A percentile compares a stretch with the other conserved stretches of the same genome.
These are phyloP conservation scores for Grigorovia humatica DNA, from an alignment of 805 yeast genomes.

Conservation along the genomic window DNA sequence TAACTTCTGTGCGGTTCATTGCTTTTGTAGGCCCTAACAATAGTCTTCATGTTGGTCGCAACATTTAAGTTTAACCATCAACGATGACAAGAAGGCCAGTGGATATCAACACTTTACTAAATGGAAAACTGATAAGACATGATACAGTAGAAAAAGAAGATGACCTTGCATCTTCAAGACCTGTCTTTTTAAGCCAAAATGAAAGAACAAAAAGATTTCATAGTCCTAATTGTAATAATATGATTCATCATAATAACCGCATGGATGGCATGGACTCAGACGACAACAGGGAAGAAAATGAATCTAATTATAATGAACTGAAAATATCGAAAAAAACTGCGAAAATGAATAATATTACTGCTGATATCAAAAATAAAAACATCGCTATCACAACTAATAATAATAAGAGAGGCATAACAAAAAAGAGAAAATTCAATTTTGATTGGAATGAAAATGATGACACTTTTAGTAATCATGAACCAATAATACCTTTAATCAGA, in stretches of 20 bases:
- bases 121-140: background rate
- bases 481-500: conserved; percentile 24
- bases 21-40: too few relatives aligned
- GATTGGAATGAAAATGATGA: conserved; percentile 66
- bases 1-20: too few relatives aligned
- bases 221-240: background rate
- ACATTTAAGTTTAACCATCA: background rate
- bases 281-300: background rate
- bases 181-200: background rate
- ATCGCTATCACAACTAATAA: background rate
- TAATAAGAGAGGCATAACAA: background rate
- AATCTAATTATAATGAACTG: background rate
- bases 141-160: too few relatives aligned
- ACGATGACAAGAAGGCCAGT: background rate
- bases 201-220: background rate
- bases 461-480: conserved; percentile 39
- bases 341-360: background rate
- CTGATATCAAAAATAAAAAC: background rate
- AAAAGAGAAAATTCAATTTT: conserved; percentile 41
- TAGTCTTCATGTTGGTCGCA: background rate
- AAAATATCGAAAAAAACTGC: too few relatives aligned
- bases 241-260: background rate
- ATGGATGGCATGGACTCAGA: too few relatives aligned
- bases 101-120: background rate
- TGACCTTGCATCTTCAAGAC: background rate